Conservation (phyloP, 805 yeast species). For the Candida coquimbonensis region DNA sequence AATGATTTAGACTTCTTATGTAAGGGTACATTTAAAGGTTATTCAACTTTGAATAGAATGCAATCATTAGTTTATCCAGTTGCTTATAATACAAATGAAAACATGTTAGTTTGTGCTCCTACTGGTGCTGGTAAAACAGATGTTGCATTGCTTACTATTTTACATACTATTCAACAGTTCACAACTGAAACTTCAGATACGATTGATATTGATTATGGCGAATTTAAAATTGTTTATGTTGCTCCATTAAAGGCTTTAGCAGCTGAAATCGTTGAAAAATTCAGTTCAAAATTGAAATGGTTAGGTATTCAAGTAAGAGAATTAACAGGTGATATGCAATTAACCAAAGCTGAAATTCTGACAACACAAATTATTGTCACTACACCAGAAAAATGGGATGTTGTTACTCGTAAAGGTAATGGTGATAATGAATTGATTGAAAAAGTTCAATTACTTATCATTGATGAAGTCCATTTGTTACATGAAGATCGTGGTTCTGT, state of each 20-base stretch:
- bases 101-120: conserved; percentile 95
- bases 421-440: conserved; percentile 83
- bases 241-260: conserved; percentile 94
- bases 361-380: conserved; percentile 86
- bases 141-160: conserved; percentile 74
- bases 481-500: conserved; percentile 99
- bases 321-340: conserved; percentile 92
- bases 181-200: conserved; percentile 47
- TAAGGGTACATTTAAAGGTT: conserved; percentile 75
- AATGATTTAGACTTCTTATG: conserved; percentile 69
- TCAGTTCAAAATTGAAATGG: conserved; percentile 71
- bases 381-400: conserved; percentile 97
- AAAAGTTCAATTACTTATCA: conserved; percentile 78
- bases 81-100: conserved; percentile 88
- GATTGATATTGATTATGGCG: conserved; percentile 66
- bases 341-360: conserved; percentile 71
- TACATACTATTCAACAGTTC: conserved; percentile 73
- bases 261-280: conserved; percentile 92
- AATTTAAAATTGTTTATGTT: conserved; percentile 85
- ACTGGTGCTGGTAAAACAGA: conserved; percentile 98
- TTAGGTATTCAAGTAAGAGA: conserved; percentile 82
- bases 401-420: conserved; percentile 85
- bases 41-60: conserved; percentile 72
- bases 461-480: conserved; percentile 93
- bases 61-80: conserved; percentile 89